Conservation (phyloP, 2,329 filamentous ascomycete species). For the Paracorniculantispora psalliotae region DNA sequence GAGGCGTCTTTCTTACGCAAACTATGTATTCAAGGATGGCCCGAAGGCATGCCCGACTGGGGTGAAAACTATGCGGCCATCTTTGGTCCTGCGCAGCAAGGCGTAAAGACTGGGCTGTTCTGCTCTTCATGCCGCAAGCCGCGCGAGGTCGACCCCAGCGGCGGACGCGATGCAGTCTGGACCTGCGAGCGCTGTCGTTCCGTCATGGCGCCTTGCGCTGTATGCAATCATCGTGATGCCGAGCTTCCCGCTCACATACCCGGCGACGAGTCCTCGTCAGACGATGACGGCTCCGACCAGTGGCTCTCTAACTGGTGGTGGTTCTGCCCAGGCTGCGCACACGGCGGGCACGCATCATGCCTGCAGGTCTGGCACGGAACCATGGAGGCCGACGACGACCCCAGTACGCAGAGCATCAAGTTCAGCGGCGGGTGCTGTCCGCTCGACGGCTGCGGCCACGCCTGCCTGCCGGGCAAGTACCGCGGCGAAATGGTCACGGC, state of each 20-base stretch:
- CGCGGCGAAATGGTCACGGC: constrained; percentile 42
- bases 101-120: constrained; percentile 48
- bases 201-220: constrained; percentile 51
- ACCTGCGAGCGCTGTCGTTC: constrained; percentile 51
- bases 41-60: constrained; percentile 45
- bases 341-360: constrained; percentile 58
- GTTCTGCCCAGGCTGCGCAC: constrained; percentile 58
- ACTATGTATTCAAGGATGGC: constrained; percentile 54
- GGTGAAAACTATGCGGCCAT: constrained; percentile 51
- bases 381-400: constrained; percentile 22
- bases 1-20: constrained; percentile 59
- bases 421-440: constrained; percentile 56
- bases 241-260: constrained; percentile 38
- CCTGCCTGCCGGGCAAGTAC: constrained; percentile 55
- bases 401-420: constrained; percentile 20
- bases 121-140: constrained; percentile 55
- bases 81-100: constrained; percentile 49
- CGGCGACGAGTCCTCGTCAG: constrained; percentile 24
- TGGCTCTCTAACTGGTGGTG: constrained; percentile 48
- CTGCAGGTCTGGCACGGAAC: constrained; percentile 54
- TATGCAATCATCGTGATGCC: constrained; percentile 52
- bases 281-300: constrained; percentile 18
- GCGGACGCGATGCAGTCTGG: constrained; percentile 45
- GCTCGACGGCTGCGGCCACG: constrained; percentile 60
- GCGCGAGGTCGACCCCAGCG: constrained; percentile 45